phyloP scores from a whole-genome alignment of 2,329 filamentous ascomycete genomes.

The Aspergillus aculeatus region DNA sequence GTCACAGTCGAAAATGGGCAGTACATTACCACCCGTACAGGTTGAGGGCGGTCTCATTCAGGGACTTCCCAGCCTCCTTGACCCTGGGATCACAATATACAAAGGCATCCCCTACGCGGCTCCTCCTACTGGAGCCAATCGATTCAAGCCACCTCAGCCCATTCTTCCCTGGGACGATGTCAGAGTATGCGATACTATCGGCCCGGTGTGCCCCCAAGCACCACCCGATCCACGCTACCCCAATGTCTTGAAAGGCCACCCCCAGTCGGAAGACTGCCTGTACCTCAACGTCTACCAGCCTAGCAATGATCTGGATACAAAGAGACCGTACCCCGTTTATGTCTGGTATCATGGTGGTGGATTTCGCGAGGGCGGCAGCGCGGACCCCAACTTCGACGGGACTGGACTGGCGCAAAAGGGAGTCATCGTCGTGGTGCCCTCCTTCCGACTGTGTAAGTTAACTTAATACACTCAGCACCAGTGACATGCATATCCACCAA shows the following conservation, averaged over 20 bases:
- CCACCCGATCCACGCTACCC: conserved; percentile 16
- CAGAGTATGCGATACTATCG: conserved; percentile 13
- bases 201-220: conserved; percentile 25
- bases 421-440: conserved; percentile 22
- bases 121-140: conserved; percentile 7
- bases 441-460: conserved; percentile 30
- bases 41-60: no score
- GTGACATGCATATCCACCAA: no score
- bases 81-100: conserved; percentile 10
- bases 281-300: conserved; percentile 23
- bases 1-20: no score
- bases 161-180: conserved; percentile 10
- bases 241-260: conserved; percentile 30
- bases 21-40: no score
- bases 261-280: conserved; percentile 28
- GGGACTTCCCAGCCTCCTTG: no score
- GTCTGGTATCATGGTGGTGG: conserved; percentile 22
- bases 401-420: conserved; percentile 19
- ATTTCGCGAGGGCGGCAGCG: conserved; percentile 13
- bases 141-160: conserved; percentile 6
- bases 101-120: conserved; percentile 26
- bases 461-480: no score
- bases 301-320: conserved; percentile 17
- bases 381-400: conserved; percentile 20
- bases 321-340: conserved; percentile 21